Evolutionary conservation across 2,329 filamentous ascomycete species (phyloP), one percentile per base, ranked within the genome.

Genomic region (Rhynchosporium graminicola): DNA sequence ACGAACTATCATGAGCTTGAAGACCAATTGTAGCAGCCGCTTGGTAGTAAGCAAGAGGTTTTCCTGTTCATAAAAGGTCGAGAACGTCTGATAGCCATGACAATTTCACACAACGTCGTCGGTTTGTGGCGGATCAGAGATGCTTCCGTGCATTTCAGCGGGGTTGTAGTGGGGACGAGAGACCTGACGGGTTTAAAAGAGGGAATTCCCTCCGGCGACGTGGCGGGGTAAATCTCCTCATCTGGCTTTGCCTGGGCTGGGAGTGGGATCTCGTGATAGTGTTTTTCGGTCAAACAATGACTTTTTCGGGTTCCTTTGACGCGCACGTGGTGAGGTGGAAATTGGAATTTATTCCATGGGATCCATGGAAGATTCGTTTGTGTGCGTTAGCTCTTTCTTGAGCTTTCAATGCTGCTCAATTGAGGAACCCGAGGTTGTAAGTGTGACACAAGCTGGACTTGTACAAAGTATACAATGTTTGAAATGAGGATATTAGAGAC

Each of bases 151-250:
- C 33, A n/a, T 26, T 26, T 52, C 13, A n/a, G 3, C 4, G 33
- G 48, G 15, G 50, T 15, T 20, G 50, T 26, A 8, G 15, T 51
- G 48, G 28, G 36, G 48, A 3, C 2, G 6, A 33, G 48, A 33
- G 33, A 38, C 36, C 10, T 33, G 50, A 38, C 33, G 50, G 50
- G n/a, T 13, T 40, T 52, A 2, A 40, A 52, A 38, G n/a, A 38
- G 50, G 50, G 50, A 52, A 52, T 52, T 52, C 7, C 40, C 50
- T 12, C 15, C 33, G 50, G 13, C 5, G 10, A 38, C n/a, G 50
- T 20, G n/a, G 31, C 50, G 50, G n/a, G n/a, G 50, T 38, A 33
- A 52, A 52, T 52, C 8, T 40, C 50, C 50, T 40, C 13, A 36
- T 51, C 48, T 31, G 31, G 48, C 8, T 38, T 29, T 33, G 9